Conservation (phyloP, 176 grass and related monocot species). For the Neostapfia colusana region DNA sequence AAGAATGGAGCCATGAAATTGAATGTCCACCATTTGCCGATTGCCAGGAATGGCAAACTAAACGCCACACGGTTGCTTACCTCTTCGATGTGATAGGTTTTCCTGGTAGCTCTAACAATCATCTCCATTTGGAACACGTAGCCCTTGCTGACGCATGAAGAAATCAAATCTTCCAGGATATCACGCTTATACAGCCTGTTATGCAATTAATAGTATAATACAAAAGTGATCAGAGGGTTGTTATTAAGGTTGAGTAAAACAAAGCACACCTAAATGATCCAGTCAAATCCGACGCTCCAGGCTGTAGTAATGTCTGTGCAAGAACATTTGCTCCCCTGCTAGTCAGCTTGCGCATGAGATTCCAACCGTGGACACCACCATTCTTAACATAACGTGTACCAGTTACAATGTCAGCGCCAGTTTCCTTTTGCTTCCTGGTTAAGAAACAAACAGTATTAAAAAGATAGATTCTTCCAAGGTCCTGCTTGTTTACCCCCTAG, state of each 20-base stretch:
- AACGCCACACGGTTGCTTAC: slow-evolving; percentile 4
- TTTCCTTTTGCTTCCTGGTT: slow-evolving; percentile 81
- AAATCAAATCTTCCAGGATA: slow-evolving; percentile 90
- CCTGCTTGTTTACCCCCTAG: too few species aligned
- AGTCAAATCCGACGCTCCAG: slow-evolving; percentile 89
- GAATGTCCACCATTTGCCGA: too few species aligned
- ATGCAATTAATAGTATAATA: slow-evolving; percentile 15
- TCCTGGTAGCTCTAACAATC: slow-evolving; percentile 96
- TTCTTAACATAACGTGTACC: slow-evolving; percentile 82
- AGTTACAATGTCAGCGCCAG: slow-evolving; percentile 77
- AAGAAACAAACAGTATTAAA: slow-evolving; percentile 29
- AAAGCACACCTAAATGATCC: slow-evolving; percentile 75
- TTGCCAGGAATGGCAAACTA: neutral
- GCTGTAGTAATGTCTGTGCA: slow-evolving; percentile 81
- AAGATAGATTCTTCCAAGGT: neutral
- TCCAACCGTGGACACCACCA: slow-evolving; percentile 93
- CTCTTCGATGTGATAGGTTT: slow-evolving; percentile 86
- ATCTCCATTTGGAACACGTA: slow-evolving; percentile 99
- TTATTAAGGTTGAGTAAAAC: slow-evolving; percentile 3
- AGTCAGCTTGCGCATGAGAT: slow-evolving; percentile 84
- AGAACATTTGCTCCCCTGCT: slow-evolving; percentile 99
- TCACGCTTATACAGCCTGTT: slow-evolving; percentile 79
- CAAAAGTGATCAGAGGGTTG: neutral
- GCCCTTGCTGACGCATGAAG: slow-evolving; percentile 95
- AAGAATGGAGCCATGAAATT: too few species aligned